These are phyloP conservation scores for Pichia cephalocereana DNA, from an alignment of 805 yeast genomes.

Conservation along the genomic window DNA sequence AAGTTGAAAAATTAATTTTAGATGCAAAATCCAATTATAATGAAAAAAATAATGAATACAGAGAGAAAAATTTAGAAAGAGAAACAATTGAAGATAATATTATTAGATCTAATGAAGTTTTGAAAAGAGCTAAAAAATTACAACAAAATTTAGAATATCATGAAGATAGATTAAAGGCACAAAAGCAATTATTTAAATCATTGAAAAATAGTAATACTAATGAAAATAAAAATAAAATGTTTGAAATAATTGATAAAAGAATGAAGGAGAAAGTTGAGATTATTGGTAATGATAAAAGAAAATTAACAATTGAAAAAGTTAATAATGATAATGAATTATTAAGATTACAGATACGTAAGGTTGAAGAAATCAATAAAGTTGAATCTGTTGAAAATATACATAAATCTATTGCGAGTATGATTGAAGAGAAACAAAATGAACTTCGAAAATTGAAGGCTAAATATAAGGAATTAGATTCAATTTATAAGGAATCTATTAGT, in stretches of 20 bases:
- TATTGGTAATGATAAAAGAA: background rate
- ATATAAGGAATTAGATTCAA: slow-evolving; percentile 15
- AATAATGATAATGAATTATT: slow-evolving; percentile 21
- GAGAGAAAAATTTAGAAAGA: background rate
- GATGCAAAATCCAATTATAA: background rate
- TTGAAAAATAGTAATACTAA: slow-evolving; percentile 1
- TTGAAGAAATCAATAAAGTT: slow-evolving; percentile 33
- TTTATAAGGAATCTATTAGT: slow-evolving; percentile 13
- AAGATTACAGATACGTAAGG: slow-evolving; percentile 11
- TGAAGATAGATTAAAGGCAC: background rate
- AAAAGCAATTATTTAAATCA: slow-evolving; percentile 1
- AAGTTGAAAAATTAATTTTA: background rate
- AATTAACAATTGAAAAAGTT: slow-evolving; percentile 14
- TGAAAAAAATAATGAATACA: background rate
- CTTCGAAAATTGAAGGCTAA: slow-evolving; percentile 8
- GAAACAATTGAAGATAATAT: slow-evolving; percentile 1
- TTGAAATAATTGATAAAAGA: background rate
- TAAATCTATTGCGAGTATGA: slow-evolving; percentile 22
- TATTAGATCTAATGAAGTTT: background rate
- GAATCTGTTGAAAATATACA: slow-evolving; percentile 18
- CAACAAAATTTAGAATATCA: background rate
- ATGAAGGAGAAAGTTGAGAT: background rate
- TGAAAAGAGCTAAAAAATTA: background rate
- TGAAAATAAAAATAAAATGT: background rate
- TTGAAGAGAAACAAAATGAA: slow-evolving; percentile 17